A percentile compares a stretch with the other conserved stretches of the same genome.
phyloP scores from a whole-genome alignment of 1,284 basidiomycete genomes.

The Ustilago shanxiensis region DNA sequence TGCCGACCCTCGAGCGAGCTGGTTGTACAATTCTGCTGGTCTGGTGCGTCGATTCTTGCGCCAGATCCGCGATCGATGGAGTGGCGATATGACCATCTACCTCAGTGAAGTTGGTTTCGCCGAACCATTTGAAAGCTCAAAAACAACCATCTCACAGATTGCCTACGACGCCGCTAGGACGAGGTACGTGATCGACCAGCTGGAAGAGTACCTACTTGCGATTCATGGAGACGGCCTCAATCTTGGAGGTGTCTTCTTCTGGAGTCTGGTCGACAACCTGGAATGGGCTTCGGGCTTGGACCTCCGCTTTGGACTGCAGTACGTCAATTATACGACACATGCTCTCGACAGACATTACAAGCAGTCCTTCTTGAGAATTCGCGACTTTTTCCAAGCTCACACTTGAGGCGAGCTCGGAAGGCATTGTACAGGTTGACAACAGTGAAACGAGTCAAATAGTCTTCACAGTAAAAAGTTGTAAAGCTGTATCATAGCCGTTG shows the following conservation, averaged over 20 bases:
- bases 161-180: not conserved
- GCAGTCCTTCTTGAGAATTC: slow-evolving; percentile 2
- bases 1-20: slow-evolving; percentile 1
- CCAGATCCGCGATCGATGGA: slow-evolving; percentile 1
- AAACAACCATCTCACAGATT: not conserved
- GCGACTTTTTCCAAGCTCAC: not conserved
- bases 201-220: not conserved
- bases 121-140: not conserved
- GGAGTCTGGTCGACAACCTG: not conserved
- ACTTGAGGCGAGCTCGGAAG: too few relatives aligned
- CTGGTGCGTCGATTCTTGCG: not conserved
- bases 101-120: not conserved
- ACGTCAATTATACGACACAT: slow-evolving; percentile 1
- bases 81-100: not conserved
- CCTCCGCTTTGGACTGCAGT: not conserved
- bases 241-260: slow-evolving; percentile 1
- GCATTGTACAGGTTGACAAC: too few relatives aligned
- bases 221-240: not conserved
- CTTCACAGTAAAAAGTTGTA: too few relatives aligned
- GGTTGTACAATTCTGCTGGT: slow-evolving; percentile 3
- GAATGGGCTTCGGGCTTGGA: not conserved
- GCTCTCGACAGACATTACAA: slow-evolving; percentile 2
- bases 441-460: too few relatives aligned
- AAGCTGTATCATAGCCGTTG: too few relatives aligned
- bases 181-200: not conserved